phyloP scores from a whole-genome alignment of 2,329 filamentous ascomycete species.

The Aspergillus glaucus region DNA sequence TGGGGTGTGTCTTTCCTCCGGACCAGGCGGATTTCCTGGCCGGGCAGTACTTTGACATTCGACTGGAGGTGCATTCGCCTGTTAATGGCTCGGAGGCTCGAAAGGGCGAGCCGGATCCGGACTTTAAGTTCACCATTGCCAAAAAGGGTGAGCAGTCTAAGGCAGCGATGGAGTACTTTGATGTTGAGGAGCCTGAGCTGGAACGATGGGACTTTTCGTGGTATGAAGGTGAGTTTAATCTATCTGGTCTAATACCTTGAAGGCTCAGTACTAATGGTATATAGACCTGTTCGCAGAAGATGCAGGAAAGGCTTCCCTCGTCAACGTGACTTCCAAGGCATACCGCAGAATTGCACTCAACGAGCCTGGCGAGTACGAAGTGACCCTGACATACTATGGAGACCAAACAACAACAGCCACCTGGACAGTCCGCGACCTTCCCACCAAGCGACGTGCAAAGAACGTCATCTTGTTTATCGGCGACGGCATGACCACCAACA shows the following conservation, averaged over 20 bases:
- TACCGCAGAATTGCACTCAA: constrained; percentile 70
- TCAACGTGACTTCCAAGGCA: constrained; percentile 73
- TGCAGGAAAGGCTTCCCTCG: constrained; percentile 60
- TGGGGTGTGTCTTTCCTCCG: constrained; percentile 54
- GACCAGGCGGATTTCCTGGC: constrained; percentile 72
- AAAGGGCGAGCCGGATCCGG: constrained; percentile 60
- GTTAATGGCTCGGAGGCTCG: constrained; percentile 77
- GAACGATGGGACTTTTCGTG: constrained; percentile 81
- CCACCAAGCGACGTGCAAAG: constrained; percentile 67
- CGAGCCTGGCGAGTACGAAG: constrained; percentile 72
- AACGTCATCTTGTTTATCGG: constrained; percentile 83
- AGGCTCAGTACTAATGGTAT: not conserved
- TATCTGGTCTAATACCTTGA: too few relatives aligned
- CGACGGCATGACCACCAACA: constrained; percentile 52
- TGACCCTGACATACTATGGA: constrained; percentile 69
- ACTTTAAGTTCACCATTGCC: constrained; percentile 67
- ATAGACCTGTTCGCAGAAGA: constrained; percentile 69
- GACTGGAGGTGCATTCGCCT: constrained; percentile 74
- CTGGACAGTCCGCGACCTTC: constrained; percentile 69
- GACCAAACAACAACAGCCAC: constrained; percentile 64
- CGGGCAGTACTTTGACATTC: constrained; percentile 77
- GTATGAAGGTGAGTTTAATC: constrained; percentile 57
- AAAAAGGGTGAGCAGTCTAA: constrained; percentile 54
- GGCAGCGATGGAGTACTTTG: constrained; percentile 61
- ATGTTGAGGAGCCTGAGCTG: constrained; percentile 61